A percentile compares a stretch with the other conserved stretches of the same genome.
phyloP scores from a whole-genome alignment of 1,284 basidiomycete genomes.

The Phellinidium pouzarii region DNA sequence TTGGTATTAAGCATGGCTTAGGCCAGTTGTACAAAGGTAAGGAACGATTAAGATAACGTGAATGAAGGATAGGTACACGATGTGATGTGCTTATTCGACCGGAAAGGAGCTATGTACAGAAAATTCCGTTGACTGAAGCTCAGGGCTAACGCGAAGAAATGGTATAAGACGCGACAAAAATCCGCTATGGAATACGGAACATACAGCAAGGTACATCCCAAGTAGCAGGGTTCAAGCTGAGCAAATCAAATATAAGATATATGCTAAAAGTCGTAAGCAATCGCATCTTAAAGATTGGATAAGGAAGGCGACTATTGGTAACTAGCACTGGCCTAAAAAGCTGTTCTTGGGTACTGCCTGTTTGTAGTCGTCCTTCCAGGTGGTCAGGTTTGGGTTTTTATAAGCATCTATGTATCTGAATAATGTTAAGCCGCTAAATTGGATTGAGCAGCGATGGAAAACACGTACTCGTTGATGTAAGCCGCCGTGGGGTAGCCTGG shows the following conservation, averaged over 20 bases:
- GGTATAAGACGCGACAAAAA: background rate
- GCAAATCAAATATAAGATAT: background rate
- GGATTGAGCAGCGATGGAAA: background rate
- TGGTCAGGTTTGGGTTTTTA: conserved; percentile 34
- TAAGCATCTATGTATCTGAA: conserved; percentile 33
- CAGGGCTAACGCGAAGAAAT: background rate
- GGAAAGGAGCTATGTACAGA: background rate
- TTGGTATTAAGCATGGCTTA: background rate
- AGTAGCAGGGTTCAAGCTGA: background rate
- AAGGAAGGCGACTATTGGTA: too few species aligned
- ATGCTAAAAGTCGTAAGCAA: background rate
- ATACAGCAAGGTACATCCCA: background rate
- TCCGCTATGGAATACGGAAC: background rate
- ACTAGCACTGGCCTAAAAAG: conserved; percentile 46
- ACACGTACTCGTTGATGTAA: conserved; percentile 64
- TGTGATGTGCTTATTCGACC: background rate
- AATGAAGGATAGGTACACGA: background rate
- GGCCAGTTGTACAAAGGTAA: background rate
- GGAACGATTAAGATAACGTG: background rate
- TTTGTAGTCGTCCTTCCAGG: conserved; percentile 39
- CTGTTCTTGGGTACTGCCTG: conserved; percentile 57
- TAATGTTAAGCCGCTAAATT: background rate
- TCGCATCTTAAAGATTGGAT: too few species aligned
- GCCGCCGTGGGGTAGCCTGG: conserved; percentile 65
- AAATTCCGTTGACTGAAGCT: too few species aligned